Conservation (phyloP, 2,329 filamentous ascomycete genomes). For the Colletotrichum sp. region DNA sequence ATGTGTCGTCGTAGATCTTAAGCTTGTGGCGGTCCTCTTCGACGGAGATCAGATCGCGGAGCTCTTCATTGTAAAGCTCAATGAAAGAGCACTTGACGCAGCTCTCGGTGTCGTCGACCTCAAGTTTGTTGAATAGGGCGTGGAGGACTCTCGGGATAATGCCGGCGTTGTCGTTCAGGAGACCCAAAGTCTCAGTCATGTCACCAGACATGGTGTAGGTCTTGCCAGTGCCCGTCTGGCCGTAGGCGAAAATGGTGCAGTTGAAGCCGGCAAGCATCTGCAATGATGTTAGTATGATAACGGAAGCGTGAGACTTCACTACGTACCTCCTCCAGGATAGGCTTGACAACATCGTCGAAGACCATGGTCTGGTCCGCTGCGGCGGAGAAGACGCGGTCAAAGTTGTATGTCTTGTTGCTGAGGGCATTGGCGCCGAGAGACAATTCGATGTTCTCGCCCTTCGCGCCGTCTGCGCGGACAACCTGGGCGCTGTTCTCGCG, state of each 20-base stretch:
- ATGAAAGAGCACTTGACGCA: conserved; percentile 98
- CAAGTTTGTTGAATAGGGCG: conserved; percentile 83
- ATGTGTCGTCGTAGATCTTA: conserved; percentile 93
- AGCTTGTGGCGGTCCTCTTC: conserved; percentile 81
- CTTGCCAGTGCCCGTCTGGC: conserved; percentile 96
- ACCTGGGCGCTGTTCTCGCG: conserved; percentile 95
- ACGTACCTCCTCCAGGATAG: conserved; percentile 87
- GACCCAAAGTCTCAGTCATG: conserved; percentile 84
- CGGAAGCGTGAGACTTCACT: neutral
- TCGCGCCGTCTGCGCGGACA: conserved; percentile 84
- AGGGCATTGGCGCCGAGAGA: conserved; percentile 92
- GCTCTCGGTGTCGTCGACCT: conserved; percentile 78
- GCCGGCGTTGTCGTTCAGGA: conserved; percentile 88
- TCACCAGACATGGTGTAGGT: conserved; percentile 99
- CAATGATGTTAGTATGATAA: neutral
- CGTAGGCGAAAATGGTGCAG: conserved; percentile 98
- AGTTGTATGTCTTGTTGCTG: conserved; percentile 95
- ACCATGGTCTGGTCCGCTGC: conserved; percentile 93
- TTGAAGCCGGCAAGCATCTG: conserved; percentile 95
- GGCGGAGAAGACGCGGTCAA: conserved; percentile 95
- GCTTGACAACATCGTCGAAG: conserved; percentile 93
- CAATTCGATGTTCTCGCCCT: conserved; percentile 81
- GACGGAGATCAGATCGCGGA: conserved; percentile 82
- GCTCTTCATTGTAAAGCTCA: conserved; percentile 96
- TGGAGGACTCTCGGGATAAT: conserved; percentile 94